Base-by-base conservation (phyloP, 169 alveolate genomes). In the Plasmodium fragile region DNA sequence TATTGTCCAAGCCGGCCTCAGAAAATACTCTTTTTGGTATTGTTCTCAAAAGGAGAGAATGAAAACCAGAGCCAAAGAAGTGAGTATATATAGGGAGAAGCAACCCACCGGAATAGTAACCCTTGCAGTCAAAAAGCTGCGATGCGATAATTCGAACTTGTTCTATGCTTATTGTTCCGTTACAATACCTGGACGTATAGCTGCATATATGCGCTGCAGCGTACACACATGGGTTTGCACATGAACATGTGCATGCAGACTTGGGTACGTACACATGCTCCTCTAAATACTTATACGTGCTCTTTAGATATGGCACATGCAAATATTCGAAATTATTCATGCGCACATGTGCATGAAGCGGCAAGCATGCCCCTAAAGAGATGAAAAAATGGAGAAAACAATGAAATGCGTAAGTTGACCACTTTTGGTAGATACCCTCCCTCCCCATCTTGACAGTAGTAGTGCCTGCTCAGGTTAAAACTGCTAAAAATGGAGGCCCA, bases 291-390 rank as follows among this genome's bases (percentile, higher is more conserved):
- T n/a, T n/a, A n/a, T n/a, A n/a, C n/a, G n/a, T n/a, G n/a, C n/a
- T n/a, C n/a, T n/a, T n/a, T n/a, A 25, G 16, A 39, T 77, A 77
- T 3, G 59, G 53, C 55, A 78, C n/a, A 79, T 79, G 70, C 82
- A 39, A 0, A 25, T 18, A 6, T 3, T 18, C 30, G 8, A 13
- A 49, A 3, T 13, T 16, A 16, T n/a, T 28, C 59, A 32, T 25
- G 53, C 82, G 55, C 10, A 1, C 55, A 73, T 34, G 1, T 49
- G 18, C 25, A 3, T 43, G 34, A 32, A 73, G 32, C 16, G 82
- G 34, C 7, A 39, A 7, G 3, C n/a, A 34, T 73, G 28, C 82
- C 11, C 43, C 22, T 32, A 73, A 32, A 73, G 22, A 8, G 11
- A n/a, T 18, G n/a, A 73, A 32, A 13, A 39, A 34, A 34, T 32